Conservation (phyloP, 768 basidiomycete genomes). For the Roridomyces roridus region DNA sequence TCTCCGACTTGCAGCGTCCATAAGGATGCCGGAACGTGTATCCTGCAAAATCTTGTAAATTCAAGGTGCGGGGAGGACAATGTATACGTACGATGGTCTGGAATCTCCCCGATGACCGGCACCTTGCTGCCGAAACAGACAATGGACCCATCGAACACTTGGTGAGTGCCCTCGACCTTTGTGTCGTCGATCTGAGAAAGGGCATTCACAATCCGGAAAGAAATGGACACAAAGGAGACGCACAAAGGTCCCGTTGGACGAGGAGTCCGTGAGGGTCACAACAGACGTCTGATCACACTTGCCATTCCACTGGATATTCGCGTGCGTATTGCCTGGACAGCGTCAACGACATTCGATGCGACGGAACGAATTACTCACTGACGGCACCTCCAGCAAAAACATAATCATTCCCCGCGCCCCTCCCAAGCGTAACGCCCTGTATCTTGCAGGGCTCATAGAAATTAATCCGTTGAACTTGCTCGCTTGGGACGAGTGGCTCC, state of each 20-base stretch:
- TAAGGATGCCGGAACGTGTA: slow-evolving; percentile 17
- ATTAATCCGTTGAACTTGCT: not conserved
- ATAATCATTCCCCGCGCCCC: not conserved
- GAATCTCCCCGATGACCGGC: slow-evolving; percentile 35
- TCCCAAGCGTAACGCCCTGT: not conserved
- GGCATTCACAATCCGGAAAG: not conserved
- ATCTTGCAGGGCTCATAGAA: not conserved
- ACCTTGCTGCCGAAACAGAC: slow-evolving; percentile 59
- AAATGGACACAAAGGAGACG: slow-evolving; percentile 8
- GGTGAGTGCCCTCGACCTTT: slow-evolving; percentile 43
- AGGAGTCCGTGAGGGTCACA: slow-evolving; percentile 43
- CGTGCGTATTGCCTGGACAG: slow-evolving; percentile 11
- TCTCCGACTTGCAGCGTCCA: slow-evolving; percentile 36
- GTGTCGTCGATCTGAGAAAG: slow-evolving; percentile 48
- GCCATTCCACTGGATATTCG: slow-evolving; percentile 31
- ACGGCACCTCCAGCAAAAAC: not conserved
- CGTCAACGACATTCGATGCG: not conserved
- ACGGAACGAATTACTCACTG: slow-evolving; percentile 2
- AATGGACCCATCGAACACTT: slow-evolving; percentile 63
- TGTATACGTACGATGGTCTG: slow-evolving; percentile 56
- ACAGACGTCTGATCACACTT: slow-evolving; percentile 25
- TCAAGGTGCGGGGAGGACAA: not conserved
- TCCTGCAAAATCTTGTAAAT: slow-evolving; percentile 6
- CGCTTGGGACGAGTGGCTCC: not conserved
- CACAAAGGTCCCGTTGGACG: slow-evolving; percentile 56